These are phyloP conservation scores for fission yeast (Schizosaccharomyces pombe) DNA, from an alignment of 805 yeast species.

Conservation along the genomic window DNA sequence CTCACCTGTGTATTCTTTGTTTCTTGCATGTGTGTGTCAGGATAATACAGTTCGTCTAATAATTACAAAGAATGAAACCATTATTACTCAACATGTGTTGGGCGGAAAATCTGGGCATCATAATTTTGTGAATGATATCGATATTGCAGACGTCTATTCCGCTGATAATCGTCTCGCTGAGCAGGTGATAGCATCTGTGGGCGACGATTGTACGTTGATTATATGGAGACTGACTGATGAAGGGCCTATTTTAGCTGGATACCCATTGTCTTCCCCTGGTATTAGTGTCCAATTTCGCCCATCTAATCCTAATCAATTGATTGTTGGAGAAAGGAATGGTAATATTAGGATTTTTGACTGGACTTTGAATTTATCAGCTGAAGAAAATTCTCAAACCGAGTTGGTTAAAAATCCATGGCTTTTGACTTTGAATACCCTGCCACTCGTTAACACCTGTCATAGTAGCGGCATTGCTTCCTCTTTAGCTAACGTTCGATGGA, in stretches of 20 bases:
- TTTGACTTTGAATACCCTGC: neutral
- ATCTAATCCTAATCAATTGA: neutral
- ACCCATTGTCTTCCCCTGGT: neutral
- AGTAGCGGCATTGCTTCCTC: neutral
- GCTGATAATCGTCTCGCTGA: neutral
- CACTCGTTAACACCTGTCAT: neutral
- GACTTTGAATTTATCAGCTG: no score
- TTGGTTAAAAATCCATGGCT: no score
- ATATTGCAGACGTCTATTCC: neutral
- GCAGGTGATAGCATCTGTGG: neutral
- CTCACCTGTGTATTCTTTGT: neutral
- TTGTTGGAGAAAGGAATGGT: conserved; percentile 1
- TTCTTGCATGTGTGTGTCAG: neutral
- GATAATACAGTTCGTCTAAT: neutral
- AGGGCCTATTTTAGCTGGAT: conserved; percentile 1
- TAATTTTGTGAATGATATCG: neutral
- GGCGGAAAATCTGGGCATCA: conserved; percentile 2
- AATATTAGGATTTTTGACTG: neutral
- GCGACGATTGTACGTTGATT: neutral
- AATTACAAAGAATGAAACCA: neutral
- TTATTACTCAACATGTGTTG: neutral
- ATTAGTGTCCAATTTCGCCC: neutral
- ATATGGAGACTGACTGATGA: neutral
- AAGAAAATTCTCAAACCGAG: no score
- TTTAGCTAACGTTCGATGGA: neutral